Evolutionary conservation across 805 yeast species (phyloP).

Genomic region (Ogataea haglerorum): DNA sequence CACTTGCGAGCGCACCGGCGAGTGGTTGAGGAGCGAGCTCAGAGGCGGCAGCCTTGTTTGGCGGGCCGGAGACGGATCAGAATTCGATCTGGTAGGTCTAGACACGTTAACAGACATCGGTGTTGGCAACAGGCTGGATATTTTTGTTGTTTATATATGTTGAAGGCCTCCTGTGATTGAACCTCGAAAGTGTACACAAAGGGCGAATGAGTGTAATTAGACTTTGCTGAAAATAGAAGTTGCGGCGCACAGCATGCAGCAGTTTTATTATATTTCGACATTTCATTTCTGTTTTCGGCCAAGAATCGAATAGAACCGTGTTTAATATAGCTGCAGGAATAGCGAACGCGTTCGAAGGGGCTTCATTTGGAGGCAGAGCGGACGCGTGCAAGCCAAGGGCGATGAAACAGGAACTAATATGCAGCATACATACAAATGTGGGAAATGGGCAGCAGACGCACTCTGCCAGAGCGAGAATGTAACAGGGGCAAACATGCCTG

Average conservation of each 20-base stretch:
- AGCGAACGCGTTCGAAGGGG: slow-evolving; percentile 12
- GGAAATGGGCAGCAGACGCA: slow-evolving; percentile 5
- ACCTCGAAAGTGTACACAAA: slow-evolving; percentile 6
- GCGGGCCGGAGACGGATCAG: slow-evolving; percentile 25
- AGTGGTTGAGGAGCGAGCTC: slow-evolving; percentile 20
- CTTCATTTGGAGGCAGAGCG: neutral
- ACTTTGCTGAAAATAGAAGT: slow-evolving; percentile 1
- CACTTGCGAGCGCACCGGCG: slow-evolving; percentile 8
- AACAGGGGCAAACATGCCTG: neutral
- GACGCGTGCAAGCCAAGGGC: slow-evolving; percentile 2
- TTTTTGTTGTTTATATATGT: slow-evolving; percentile 5
- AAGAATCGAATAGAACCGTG: slow-evolving; percentile 11
- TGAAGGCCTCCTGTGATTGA: slow-evolving; percentile 5
- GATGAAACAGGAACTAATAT: neutral
- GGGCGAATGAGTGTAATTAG: slow-evolving; percentile 7
- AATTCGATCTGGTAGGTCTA: slow-evolving; percentile 22
- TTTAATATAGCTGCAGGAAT: slow-evolving; percentile 5
- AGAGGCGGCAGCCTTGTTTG: slow-evolving; percentile 27
- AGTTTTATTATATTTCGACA: neutral
- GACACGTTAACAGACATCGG: slow-evolving; percentile 24
- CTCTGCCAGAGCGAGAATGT: neutral
- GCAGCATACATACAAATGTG: slow-evolving; percentile 1
- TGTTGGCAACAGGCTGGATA: neutral
- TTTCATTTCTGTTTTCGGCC: slow-evolving; percentile 2
- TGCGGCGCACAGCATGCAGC: neutral